Conservation (phyloP, 192 early-diverging fungal genomes). For the Funneliformis geosporum region DNA sequence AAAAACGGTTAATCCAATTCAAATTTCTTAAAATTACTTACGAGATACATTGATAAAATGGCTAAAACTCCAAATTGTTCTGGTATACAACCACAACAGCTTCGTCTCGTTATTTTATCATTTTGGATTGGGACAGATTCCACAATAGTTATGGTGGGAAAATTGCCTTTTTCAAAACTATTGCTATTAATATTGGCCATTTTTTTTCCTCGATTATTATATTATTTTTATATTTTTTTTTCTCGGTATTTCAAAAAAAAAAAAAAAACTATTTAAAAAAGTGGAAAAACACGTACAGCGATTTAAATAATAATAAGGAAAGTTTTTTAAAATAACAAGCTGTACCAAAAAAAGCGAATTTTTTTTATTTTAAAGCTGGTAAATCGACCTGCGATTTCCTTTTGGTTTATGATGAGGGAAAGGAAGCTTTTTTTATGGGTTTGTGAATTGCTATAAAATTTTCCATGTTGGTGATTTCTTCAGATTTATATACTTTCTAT, state of each 20-base stretch:
- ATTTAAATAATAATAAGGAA: slow-evolving; percentile 13
- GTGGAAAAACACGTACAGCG: background rate
- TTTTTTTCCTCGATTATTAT: no score
- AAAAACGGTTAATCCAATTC: no score
- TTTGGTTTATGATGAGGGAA: background rate
- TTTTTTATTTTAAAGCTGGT: background rate
- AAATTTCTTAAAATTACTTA: background rate
- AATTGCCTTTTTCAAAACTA: background rate
- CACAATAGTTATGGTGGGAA: background rate
- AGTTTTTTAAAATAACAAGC: no score
- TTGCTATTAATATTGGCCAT: background rate
- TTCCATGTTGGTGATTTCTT: no score
- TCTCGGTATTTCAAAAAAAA: background rate
- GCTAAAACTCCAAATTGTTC: slow-evolving; percentile 3
- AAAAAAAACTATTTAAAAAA: no score
- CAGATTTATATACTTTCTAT: no score
- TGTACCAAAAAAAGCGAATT: background rate
- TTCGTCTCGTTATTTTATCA: background rate
- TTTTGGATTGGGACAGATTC: background rate
- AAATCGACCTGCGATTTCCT: background rate
- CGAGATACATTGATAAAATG: slow-evolving; percentile 14
- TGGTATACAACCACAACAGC: background rate
- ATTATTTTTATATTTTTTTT: background rate
- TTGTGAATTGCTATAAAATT: no score
- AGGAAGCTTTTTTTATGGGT: no score